A percentile compares a stretch with the other conserved stretches of the same genome.
Evolutionary conservation across 371 early-diverging fungal species (phyloP).

Genomic region (Rozella allomycis): DNA sequence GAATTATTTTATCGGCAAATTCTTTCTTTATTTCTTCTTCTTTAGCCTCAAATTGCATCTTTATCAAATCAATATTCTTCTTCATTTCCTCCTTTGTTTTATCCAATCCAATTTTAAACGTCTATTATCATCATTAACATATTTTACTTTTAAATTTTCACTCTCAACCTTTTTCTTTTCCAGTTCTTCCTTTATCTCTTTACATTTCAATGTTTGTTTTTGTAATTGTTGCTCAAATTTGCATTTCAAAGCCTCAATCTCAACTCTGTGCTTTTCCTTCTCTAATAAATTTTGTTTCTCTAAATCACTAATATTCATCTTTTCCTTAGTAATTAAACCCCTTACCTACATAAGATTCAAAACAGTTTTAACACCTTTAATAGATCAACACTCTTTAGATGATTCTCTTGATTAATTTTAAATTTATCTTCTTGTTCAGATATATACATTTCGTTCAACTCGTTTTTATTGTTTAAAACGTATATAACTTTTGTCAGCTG

Average conservation of each 20-base stretch:
- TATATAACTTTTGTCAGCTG: constrained; percentile 34
- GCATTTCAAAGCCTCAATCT: constrained; percentile 2
- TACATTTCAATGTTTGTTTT: background rate
- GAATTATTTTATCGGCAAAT: too few species aligned
- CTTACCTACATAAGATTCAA: background rate
- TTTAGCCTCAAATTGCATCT: constrained; percentile 4
- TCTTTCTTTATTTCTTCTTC: constrained; percentile 2
- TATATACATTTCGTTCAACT: constrained; percentile 14
- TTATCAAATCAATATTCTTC: constrained; percentile 2
- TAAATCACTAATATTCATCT: constrained; percentile 4
- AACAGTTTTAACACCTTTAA: too few species aligned
- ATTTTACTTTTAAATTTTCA: constrained; percentile 1
- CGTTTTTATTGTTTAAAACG: constrained; percentile 28
- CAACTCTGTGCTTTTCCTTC: constrained; percentile 4
- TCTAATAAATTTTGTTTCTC: constrained; percentile 9
- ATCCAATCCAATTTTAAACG: too few species aligned
- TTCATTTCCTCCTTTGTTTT: constrained; percentile 2
- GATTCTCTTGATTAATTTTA: constrained; percentile 6
- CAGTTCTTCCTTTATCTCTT: background rate
- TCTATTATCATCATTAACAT: constrained; percentile 1
- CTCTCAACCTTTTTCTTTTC: background rate
- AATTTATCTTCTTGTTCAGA: constrained; percentile 18
- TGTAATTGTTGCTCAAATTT: constrained; percentile 3
- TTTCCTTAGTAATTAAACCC: constrained; percentile 11
- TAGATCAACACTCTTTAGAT: too few species aligned